Percentiles rank a stretch among this genome's conserved stretches.
Conservation (phyloP, 2,329 filamentous ascomycete species). For the Aspergillus calidoustus region DNA sequence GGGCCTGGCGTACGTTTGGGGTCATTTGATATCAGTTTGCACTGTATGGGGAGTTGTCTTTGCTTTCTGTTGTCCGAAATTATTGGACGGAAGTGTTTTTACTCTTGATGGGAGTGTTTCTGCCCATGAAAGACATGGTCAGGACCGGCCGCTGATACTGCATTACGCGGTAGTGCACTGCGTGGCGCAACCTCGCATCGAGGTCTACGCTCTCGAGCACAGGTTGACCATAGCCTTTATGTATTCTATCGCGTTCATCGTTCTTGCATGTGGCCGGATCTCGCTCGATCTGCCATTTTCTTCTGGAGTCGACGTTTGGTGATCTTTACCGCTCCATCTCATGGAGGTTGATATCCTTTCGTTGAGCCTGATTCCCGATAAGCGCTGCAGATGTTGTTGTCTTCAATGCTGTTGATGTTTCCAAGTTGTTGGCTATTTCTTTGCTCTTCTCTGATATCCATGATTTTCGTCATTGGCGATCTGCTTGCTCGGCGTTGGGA, state of each 20-base stretch:
- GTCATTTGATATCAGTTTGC: slow-evolving; percentile 30
- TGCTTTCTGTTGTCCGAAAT: slow-evolving; percentile 26
- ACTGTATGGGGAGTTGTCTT: slow-evolving; percentile 7
- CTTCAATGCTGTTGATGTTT: slow-evolving; percentile 15
- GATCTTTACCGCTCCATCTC: slow-evolving; percentile 14
- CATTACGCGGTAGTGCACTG: slow-evolving; percentile 1
- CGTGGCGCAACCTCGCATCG: slow-evolving; percentile 12
- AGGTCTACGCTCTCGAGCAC: slow-evolving; percentile 6
- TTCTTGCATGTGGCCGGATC: slow-evolving; percentile 18
- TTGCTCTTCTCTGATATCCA: slow-evolving; percentile 37
- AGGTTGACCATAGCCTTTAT: slow-evolving; percentile 31
- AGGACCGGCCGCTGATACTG: slow-evolving; percentile 7
- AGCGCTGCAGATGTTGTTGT: slow-evolving; percentile 20
- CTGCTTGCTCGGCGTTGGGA: slow-evolving; percentile 36
- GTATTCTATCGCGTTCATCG: slow-evolving; percentile 37
- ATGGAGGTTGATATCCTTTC: slow-evolving; percentile 20
- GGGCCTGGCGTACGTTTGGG: slow-evolving; percentile 37
- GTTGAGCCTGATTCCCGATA: slow-evolving; percentile 27
- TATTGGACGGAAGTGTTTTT: slow-evolving; percentile 27
- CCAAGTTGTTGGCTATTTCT: neutral
- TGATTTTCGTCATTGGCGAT: slow-evolving; percentile 34
- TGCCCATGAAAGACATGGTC: slow-evolving; percentile 19
- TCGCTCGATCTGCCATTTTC: slow-evolving; percentile 6
- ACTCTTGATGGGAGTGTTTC: slow-evolving; percentile 16
- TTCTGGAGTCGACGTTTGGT: slow-evolving; percentile 17